Evolutionary conservation across 345 rosid genomes (phyloP), one percentile per base, ranked within the genome.

Genomic region (Eucalyptus pauciflora): DNA sequence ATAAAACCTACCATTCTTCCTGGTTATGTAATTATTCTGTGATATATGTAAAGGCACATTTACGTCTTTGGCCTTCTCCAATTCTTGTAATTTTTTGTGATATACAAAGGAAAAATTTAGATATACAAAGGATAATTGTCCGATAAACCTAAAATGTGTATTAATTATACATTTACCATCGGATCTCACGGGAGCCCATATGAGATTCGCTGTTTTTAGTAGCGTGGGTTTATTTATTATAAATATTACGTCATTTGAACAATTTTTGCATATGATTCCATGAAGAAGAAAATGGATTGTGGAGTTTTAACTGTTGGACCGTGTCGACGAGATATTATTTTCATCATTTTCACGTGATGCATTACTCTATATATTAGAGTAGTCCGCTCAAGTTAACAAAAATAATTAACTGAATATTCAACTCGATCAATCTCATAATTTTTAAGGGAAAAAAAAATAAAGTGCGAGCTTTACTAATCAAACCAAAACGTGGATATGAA

Each of bases 241-340:
- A 58, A 5, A 58, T 58, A 10, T 15, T 10, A 29, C 16, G 2
- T 13, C 69, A 13, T 62, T 62, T 27, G 33, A 62, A 62, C 46
- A 33, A 37, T 71, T 33, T 33, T 7, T 3, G 46, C 45, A 71
- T 17, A 10, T 33, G 13, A 33, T 33, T 76, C 27, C 46, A 3
- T 13, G 8, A 37, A 76, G 27, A 76, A 37, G 83, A 37, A 37
- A 5, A 7, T 76, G 48, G 13, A 76, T 52, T 76, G 27, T 5
- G 14, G 27, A 37, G 83, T 37, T 76, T 76, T 20, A 37, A 20
- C 14, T 12, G 1, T 71, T 12, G 27, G 7, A 71, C 25, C 27
- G 3, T 10, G 7, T 5, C 3, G 3, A 10, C 0, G 15, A 76
- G 27, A 11, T 1, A 37, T 76, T 7, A 18, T 76, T 76, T 20